phyloP scores from a whole-genome alignment of 805 yeast species.

The Myxozyma monticola region DNA sequence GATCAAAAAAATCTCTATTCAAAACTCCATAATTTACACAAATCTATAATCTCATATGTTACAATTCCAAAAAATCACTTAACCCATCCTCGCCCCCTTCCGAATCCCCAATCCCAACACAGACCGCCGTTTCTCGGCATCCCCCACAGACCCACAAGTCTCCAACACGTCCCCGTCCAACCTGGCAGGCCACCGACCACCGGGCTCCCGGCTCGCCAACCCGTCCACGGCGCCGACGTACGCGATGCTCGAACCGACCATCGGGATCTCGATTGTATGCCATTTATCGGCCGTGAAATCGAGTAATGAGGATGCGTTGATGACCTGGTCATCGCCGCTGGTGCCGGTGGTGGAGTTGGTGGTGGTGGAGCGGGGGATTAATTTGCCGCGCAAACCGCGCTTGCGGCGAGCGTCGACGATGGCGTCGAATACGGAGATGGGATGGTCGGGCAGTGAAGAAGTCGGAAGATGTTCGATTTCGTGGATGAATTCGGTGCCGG shows the following conservation, averaged over 20 bases:
- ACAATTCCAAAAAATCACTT: too few species aligned
- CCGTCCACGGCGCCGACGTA: slow-evolving; percentile 9
- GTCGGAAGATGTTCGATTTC: slow-evolving; percentile 8
- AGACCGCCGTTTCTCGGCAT: too few species aligned
- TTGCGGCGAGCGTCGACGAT: slow-evolving; percentile 3
- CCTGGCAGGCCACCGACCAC: slow-evolving; percentile 25
- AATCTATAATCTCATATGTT: too few species aligned
- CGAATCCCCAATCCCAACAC: too few species aligned
- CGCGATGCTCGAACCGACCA: slow-evolving; percentile 5
- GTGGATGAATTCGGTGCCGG: slow-evolving; percentile 28
- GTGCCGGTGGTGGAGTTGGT: background rate
- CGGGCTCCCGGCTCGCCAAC: slow-evolving; percentile 4
- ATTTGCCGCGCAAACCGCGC: slow-evolving; percentile 1
- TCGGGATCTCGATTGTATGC: slow-evolving; percentile 5
- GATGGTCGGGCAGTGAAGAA: background rate
- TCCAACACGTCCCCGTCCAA: slow-evolving; percentile 17
- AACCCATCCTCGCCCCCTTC: too few species aligned
- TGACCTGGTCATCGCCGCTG: background rate
- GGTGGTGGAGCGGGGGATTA: too few species aligned
- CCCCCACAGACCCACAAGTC: too few species aligned
- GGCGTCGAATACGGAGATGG: background rate
- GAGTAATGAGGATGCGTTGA: slow-evolving; percentile 6
- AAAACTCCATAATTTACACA: too few species aligned
- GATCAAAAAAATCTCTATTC: too few species aligned
- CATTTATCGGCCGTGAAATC: slow-evolving; percentile 3